Conservation (phyloP, 148 eudicot genomes). For the Silene conica region DNA sequence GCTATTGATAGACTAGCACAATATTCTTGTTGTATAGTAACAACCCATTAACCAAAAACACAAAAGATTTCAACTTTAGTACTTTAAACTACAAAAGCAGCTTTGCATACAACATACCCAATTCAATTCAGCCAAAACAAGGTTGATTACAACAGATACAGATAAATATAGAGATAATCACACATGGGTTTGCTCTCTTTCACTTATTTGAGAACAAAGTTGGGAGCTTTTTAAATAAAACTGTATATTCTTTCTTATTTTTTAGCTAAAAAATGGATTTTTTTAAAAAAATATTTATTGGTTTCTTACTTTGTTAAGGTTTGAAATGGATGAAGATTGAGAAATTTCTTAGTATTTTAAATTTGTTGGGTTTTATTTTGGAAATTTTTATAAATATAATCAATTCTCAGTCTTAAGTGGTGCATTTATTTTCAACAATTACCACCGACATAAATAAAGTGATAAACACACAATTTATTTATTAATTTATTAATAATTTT, state of each 20-base stretch:
- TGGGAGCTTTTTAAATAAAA: neutral
- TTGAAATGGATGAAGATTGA: slow-evolving; percentile 2
- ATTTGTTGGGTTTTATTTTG: slow-evolving; percentile 6
- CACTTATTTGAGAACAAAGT: neutral
- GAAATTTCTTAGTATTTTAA: neutral
- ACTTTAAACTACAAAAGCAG: slow-evolving; percentile 10
- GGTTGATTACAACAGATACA: neutral
- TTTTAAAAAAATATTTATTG: neutral
- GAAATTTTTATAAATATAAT: neutral
- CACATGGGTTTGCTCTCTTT: slow-evolving; percentile 3
- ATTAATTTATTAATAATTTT: neutral
- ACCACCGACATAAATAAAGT: slow-evolving; percentile 28
- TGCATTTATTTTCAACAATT: slow-evolving; percentile 14
- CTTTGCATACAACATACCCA: slow-evolving; percentile 26
- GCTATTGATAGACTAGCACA: too few relatives aligned
- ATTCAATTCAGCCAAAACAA: slow-evolving; percentile 13
- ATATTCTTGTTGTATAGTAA: too few relatives aligned
- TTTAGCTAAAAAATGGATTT: neutral
- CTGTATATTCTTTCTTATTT: neutral
- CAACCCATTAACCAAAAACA: neutral
- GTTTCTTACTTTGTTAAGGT: slow-evolving; percentile 8
- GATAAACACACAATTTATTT: slow-evolving; percentile 14
- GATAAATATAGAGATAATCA: neutral
- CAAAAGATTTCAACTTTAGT: slow-evolving; percentile 15
- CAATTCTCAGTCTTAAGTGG: slow-evolving; percentile 4